These are phyloP conservation scores for Angomonas deanei DNA, from an alignment of 208 protist species.

Conservation along the genomic window DNA sequence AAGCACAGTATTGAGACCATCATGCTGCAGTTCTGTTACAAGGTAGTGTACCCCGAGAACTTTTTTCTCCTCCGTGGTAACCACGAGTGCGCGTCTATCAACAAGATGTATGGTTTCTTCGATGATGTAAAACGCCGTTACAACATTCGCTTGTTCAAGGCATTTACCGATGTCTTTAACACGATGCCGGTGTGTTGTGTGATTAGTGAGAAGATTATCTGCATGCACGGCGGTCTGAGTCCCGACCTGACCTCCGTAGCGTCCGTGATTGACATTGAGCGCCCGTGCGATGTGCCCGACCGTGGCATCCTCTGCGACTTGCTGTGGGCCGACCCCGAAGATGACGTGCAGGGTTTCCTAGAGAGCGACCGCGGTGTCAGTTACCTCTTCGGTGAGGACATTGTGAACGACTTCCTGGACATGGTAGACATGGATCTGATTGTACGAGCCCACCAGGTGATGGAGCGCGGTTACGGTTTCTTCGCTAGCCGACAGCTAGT, in stretches of 20 bases:
- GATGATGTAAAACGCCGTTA: slow-evolving; percentile 95
- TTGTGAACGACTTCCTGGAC: slow-evolving; percentile 97
- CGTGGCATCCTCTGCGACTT: slow-evolving; percentile 98
- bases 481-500: slow-evolving; percentile 99
- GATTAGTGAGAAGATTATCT: too few species aligned
- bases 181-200: too few species aligned
- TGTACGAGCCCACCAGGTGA: slow-evolving; percentile 98
- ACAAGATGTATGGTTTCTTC: slow-evolving; percentile 99
- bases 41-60: too few species aligned
- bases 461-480: slow-evolving; percentile 98
- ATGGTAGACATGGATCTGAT: slow-evolving; percentile 99
- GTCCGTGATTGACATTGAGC: too few species aligned
- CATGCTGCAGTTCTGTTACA: too few species aligned
- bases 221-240: too few species aligned
- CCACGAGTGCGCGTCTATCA: too few species aligned
- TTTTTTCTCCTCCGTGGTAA: too few species aligned
- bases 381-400: slow-evolving; percentile 97
- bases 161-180: slow-evolving; percentile 99
- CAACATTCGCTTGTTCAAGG: slow-evolving; percentile 97
- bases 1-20: too few species aligned
- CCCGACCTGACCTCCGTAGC: too few species aligned
- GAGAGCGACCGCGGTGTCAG: slow-evolving; percentile 98
- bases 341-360: slow-evolving; percentile 92
- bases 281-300: slow-evolving; percentile 98
- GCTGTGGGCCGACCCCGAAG: slow-evolving; percentile 97